Evolutionary conservation across 768 basidiomycete genomes (phyloP), one percentile per base, ranked within the genome.

Genomic region (Xanthoconium stramineum): DNA sequence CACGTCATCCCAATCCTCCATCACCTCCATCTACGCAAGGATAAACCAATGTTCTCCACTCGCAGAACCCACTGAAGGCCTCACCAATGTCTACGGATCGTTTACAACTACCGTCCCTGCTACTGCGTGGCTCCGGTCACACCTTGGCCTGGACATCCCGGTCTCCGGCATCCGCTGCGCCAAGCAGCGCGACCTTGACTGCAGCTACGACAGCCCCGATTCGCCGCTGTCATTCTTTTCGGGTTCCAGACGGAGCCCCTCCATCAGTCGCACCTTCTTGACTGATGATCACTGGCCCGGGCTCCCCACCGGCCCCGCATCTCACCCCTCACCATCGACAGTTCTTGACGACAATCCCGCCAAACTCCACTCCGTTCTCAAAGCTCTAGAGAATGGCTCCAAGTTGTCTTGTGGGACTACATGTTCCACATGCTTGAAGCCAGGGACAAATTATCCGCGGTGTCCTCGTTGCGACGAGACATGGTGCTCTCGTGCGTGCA

Each of bases 401-500:
- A 80, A 71, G 62, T 67, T 87, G 48, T 79, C 81, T 46, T 63
- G 62, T 28, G 69, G 68, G 37, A 63, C 70, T 12, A 60, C 66
- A 35, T 87, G 85, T 54, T 76, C 80, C 11, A 76, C 82, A 1
- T 87, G 85, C 63, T 69, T 69, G 35, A 83, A 79, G 63, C 50
- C 64, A 1, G 85, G 85, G 0, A 67, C 70, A 14, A 81, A 83
- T 56, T 87, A 77, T 65, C 85, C 85, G 14, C 78, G 78, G n/a
- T 87, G 85, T 64, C 75, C 78, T 8, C 80, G 78, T 56, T 87
- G 85, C 59, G 69, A 74, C 24, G 77, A 77, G 32, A 79, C 74
- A 71, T 87, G 85, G 85, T 87, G 85, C 61, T 85, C 84, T 28
- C 74, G 85, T 52, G 69, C 79, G 32, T 87, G 85, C 65, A 76